Percentiles rank a stretch among this genome's conserved stretches.
Conservation (phyloP, 2,329 filamentous ascomycete genomes). For the Aspergillus carbonarius region DNA sequence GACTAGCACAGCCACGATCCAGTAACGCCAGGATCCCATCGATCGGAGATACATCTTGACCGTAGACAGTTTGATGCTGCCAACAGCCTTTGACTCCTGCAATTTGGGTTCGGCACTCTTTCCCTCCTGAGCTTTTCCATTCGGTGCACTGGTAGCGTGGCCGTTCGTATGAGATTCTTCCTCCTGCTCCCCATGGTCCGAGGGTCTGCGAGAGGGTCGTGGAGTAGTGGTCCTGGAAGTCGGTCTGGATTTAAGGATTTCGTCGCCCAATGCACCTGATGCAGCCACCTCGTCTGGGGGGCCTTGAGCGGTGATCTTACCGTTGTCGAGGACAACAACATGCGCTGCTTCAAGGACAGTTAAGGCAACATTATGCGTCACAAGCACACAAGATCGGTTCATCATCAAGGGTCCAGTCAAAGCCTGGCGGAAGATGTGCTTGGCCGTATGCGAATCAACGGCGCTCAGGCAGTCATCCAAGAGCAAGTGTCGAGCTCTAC, state of each 20-base stretch:
- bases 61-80: slow-evolving; percentile 83
- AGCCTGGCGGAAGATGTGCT: slow-evolving; percentile 96
- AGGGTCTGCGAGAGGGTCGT: slow-evolving; percentile 74
- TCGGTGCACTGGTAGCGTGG: slow-evolving; percentile 35
- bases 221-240: slow-evolving; percentile 69
- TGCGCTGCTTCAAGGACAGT: slow-evolving; percentile 78
- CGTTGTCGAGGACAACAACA: slow-evolving; percentile 84
- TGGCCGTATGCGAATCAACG: slow-evolving; percentile 94
- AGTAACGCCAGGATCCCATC: slow-evolving; percentile 98
- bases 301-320: slow-evolving; percentile 75
- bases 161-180: slow-evolving; percentile 54
- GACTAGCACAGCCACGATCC: slow-evolving; percentile 70
- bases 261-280: slow-evolving; percentile 86
- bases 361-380: slow-evolving; percentile 92
- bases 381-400: slow-evolving; percentile 85
- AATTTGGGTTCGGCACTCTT: slow-evolving; percentile 50
- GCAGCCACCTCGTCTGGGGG: slow-evolving; percentile 73
- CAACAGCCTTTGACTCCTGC: slow-evolving; percentile 76
- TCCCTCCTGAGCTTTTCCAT: slow-evolving; percentile 42
- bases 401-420: slow-evolving; percentile 87
- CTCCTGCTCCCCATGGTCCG: slow-evolving; percentile 66
- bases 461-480: slow-evolving; percentile 95
- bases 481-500: slow-evolving; percentile 83
- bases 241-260: slow-evolving; percentile 72
- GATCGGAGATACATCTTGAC: slow-evolving; percentile 80